phyloP scores from a whole-genome alignment of 73 alveolate species.

The Paramecium caudatum region DNA sequence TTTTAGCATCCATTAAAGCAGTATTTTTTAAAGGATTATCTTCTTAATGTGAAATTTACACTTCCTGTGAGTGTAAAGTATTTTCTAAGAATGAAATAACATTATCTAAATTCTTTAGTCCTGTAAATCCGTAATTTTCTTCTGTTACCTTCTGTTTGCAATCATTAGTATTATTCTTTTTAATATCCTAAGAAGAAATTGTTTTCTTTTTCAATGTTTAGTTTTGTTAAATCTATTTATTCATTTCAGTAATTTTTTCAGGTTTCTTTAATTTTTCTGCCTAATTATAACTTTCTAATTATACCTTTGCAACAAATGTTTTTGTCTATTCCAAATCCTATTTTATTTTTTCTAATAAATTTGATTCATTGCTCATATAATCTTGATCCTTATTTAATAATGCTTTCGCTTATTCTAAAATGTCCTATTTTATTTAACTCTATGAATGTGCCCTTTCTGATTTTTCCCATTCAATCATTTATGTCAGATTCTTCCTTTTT shows the following conservation, averaged over 20 bases:
- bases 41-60: conserved; percentile 10
- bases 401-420: conserved; percentile 55
- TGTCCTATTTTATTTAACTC: conserved; percentile 10
- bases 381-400: background rate
- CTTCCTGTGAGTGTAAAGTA: conserved; percentile 39
- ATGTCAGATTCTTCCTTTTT: conserved; percentile 44
- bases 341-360: conserved; percentile 8
- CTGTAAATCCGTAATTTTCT: conserved; percentile 49
- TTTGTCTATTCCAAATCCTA: conserved; percentile 28
- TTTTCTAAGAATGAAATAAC: conserved; percentile 45
- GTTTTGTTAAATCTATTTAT: background rate
- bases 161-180: too few relatives aligned
- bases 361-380: background rate
- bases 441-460: background rate
- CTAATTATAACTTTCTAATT: background rate
- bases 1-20: conserved; percentile 14
- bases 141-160: background rate
- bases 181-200: too few relatives aligned
- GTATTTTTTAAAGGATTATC: conserved; percentile 14
- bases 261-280: conserved; percentile 44
- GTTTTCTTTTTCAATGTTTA: background rate
- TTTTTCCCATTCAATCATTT: conserved; percentile 66
- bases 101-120: conserved; percentile 41
- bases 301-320: conserved; percentile 38
- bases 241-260: background rate